Evolutionary conservation across 2,329 filamentous ascomycete genomes (phyloP).

Genomic region (Hymenoscyphus infarciens): DNA sequence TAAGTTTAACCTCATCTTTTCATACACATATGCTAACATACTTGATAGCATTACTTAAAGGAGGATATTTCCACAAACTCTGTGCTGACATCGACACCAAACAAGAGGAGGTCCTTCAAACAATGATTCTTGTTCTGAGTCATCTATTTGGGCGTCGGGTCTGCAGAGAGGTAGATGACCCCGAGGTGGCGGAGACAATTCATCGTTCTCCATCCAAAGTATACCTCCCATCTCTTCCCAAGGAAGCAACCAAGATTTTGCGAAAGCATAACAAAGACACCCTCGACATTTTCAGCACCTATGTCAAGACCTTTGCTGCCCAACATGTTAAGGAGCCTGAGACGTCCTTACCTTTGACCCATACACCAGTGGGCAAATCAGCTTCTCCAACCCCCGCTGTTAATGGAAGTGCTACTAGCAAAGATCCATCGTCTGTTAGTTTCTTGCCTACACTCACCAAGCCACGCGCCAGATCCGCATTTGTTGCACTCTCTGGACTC

Average conservation of each 20-base stretch:
- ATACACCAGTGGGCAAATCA: constrained; percentile 24
- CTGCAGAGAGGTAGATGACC: constrained; percentile 46
- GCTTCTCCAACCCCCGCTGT: constrained; percentile 14
- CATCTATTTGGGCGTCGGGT: constrained; percentile 66
- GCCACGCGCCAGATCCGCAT: constrained; percentile 58
- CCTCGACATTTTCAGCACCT: constrained; percentile 61
- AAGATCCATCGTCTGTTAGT: constrained; percentile 7
- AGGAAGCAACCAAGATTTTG: constrained; percentile 53
- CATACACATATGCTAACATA: constrained; percentile 16
- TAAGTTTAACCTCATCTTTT: constrained; percentile 16
- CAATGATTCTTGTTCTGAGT: constrained; percentile 64
- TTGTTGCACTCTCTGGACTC: constrained; percentile 68
- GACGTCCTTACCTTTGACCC: constrained; percentile 31
- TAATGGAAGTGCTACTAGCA: constrained; percentile 13
- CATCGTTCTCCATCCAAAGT: constrained; percentile 60
- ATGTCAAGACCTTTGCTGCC: constrained; percentile 65
- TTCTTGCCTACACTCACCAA: constrained; percentile 36
- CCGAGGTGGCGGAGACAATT: constrained; percentile 46
- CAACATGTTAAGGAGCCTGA: constrained; percentile 48
- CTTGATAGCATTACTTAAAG: constrained; percentile 55
- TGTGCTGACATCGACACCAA: constrained; percentile 54
- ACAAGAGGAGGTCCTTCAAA: constrained; percentile 48
- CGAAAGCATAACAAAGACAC: constrained; percentile 62
- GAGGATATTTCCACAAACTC: constrained; percentile 65
- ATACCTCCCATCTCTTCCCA: constrained; percentile 61